Evolutionary conservation across 768 basidiomycete species (phyloP).

Genomic region (Pulveroboletus sp.): DNA sequence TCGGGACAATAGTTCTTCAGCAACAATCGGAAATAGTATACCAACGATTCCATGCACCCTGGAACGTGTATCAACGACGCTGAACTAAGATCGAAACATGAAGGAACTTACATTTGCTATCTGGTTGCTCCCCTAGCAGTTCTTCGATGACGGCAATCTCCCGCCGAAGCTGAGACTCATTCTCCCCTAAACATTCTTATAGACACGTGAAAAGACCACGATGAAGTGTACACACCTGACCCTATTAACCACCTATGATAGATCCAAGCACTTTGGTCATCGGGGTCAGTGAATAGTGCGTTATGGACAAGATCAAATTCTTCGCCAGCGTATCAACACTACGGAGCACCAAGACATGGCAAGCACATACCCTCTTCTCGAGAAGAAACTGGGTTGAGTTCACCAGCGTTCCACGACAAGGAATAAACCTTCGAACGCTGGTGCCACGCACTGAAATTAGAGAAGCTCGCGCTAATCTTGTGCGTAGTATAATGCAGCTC

Average conservation of each 20-base stretch:
- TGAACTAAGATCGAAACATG: not conserved
- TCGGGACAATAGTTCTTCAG: constrained; percentile 42
- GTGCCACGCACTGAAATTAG: constrained; percentile 99
- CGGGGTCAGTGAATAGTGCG: constrained; percentile 94
- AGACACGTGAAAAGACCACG: not conserved
- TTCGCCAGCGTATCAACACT: constrained; percentile 28
- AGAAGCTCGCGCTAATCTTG: constrained; percentile 93
- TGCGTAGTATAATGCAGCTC: constrained; percentile 83
- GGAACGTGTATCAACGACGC: not conserved
- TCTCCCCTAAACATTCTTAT: constrained; percentile 45
- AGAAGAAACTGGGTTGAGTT: constrained; percentile 48
- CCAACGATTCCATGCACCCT: constrained; percentile 96
- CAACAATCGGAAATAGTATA: constrained; percentile 76
- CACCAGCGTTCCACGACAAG: constrained; percentile 59
- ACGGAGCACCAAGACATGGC: not conserved
- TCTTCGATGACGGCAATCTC: constrained; percentile 82
- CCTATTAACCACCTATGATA: constrained; percentile 98
- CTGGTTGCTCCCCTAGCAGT: constrained; percentile 82
- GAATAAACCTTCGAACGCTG: constrained; percentile 82
- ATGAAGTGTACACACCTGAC: constrained; percentile 45
- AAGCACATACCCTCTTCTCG: constrained; percentile 62
- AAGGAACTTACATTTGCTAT: constrained; percentile 86
- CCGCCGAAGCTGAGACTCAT: constrained; percentile 53
- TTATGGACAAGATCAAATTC: constrained; percentile 92
- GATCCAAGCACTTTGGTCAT: constrained; percentile 96